Evolutionary conservation across 2,329 filamentous ascomycete species (phyloP).

Genomic region (Cadophora sp.): DNA sequence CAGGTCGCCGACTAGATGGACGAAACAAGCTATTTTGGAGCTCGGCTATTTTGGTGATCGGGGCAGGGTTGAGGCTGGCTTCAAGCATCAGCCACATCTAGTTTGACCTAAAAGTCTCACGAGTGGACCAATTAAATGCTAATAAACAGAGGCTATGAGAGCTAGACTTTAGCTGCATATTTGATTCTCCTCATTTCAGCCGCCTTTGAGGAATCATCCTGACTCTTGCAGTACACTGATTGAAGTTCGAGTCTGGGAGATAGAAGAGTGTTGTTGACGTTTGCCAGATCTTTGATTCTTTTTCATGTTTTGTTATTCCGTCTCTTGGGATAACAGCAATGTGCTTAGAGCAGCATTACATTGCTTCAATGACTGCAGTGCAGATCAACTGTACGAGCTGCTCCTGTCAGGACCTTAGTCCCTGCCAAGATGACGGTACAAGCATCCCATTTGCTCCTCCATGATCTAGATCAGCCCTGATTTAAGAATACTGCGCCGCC

Average conservation of each 20-base stretch:
- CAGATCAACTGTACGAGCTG: neutral
- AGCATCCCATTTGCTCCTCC: constrained; percentile 5
- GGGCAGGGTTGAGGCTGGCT: constrained; percentile 8
- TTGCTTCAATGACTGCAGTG: neutral
- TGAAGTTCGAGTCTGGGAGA: neutral
- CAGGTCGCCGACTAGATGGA: neutral
- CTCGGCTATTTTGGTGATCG: constrained; percentile 7
- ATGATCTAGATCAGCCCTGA: neutral
- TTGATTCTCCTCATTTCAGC: neutral
- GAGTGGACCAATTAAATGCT: neutral
- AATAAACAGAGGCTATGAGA: neutral
- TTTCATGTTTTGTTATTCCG: neutral
- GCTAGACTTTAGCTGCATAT: neutral
- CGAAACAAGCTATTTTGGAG: constrained; percentile 15
- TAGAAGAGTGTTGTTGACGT: neutral
- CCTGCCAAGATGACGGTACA: constrained; percentile 1
- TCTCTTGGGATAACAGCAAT: no score
- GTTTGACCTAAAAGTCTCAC: neutral
- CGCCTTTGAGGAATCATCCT: neutral
- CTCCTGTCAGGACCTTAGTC: constrained; percentile 1
- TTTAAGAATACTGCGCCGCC: constrained; percentile 5
- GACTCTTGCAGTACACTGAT: neutral
- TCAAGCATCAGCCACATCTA: constrained; percentile 6
- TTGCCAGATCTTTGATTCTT: neutral
- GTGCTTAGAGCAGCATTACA: neutral